Percentiles rank a stretch among this genome's conserved stretches.
These are phyloP conservation scores for Andrographis paniculata DNA, from an alignment of 305 asterid species.

Conservation along the genomic window DNA sequence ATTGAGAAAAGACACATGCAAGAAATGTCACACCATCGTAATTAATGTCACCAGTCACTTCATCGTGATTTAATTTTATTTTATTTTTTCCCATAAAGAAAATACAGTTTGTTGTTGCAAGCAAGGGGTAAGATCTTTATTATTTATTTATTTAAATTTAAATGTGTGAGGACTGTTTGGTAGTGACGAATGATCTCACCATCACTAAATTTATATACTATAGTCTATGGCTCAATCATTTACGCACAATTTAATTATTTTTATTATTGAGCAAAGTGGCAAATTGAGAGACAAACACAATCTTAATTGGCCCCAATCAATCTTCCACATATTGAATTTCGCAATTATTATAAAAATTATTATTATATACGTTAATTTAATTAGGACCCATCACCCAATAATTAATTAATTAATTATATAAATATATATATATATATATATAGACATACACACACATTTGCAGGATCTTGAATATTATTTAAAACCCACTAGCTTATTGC, in stretches of 20 bases:
- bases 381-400: too few relatives aligned
- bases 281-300: slow-evolving; percentile 24
- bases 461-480: too few relatives aligned
- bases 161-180: slow-evolving; percentile 15
- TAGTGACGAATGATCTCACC: slow-evolving; percentile 44
- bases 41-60: too few relatives aligned
- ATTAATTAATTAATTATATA: too few relatives aligned
- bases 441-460: too few relatives aligned
- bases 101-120: too few relatives aligned
- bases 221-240: slow-evolving; percentile 39
- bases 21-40: neutral
- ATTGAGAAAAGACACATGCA: neutral
- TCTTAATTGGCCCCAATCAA: slow-evolving; percentile 39
- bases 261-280: slow-evolving; percentile 21
- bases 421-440: too few relatives aligned
- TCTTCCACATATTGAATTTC: slow-evolving; percentile 17
- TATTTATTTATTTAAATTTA: too few relatives aligned
- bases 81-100: neutral
- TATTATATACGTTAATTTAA: neutral
- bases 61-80: too few relatives aligned
- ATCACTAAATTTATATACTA: slow-evolving; percentile 29
- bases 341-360: neutral
- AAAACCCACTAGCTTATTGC: too few relatives aligned
- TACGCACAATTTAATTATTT: slow-evolving; percentile 22
- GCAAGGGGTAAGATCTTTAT: too few relatives aligned